Evolutionary conservation across 352 stramenopile species (phyloP), one percentile per base, ranked within the genome.

Genomic region (Pythium utonaiense): DNA sequence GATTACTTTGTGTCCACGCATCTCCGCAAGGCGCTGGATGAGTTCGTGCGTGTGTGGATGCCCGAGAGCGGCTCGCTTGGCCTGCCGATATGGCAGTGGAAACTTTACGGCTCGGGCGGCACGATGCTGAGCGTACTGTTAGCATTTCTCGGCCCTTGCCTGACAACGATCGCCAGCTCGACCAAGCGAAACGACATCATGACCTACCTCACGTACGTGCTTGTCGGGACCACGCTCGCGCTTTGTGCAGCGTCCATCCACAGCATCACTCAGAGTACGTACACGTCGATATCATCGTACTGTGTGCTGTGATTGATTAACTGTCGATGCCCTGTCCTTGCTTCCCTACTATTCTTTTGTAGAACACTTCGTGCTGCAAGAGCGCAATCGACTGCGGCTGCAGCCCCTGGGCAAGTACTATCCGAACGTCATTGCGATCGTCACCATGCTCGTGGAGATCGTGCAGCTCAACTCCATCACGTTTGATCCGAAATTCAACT

Each of bases 391-490:
- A 3, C 54, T 88, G n/a, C 72, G 78, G 6, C 69, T 86, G 38
- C 63, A 63, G 40, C 78, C 76, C 0, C 38, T 83, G 5, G 57
- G 44, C 22, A 76, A 76, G 12, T 85, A 80, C 54, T 84, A 88
- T 33, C 68, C 77, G 47, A 88, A 88, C 41, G 60, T 57, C 2
- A 42, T 81, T 17, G 78, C 70, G 8, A 44, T 86, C 41, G 53
- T 69, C 3, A 68, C 69, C 3, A 73, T 88, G 16, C 44, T 57
- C 19, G 66, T 85, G 17, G 76, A 88, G 42, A 48, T 88, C 10
- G 76, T 88, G 38, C 78, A 88, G 33, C 76, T 84, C 41, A 86
- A 86, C 58, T 80, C 78, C 0, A 70, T 88, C 31, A 71, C 70
- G 17, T 88, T 88, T 22, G 78, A 84, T 28, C 57, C 67, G 17